These are phyloP conservation scores for Mollisia scopiformis DNA, from an alignment of 2,329 filamentous ascomycete species.

Conservation along the genomic window DNA sequence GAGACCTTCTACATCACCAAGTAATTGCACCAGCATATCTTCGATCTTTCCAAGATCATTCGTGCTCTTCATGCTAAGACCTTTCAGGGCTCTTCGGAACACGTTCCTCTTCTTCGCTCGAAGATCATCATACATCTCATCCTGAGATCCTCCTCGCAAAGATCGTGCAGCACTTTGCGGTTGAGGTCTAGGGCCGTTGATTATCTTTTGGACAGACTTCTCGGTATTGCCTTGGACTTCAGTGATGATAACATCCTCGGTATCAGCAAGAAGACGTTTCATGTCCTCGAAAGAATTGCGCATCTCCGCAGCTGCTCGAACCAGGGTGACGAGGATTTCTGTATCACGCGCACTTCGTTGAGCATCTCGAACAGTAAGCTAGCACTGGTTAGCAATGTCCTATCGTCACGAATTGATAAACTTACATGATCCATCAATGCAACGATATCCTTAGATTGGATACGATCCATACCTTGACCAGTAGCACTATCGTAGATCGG, in stretches of 20 bases:
- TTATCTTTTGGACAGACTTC: constrained; percentile 77
- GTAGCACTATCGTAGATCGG: constrained; percentile 90
- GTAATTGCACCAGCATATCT: constrained; percentile 87
- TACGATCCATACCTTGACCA: constrained; percentile 84
- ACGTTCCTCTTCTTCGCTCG: constrained; percentile 86
- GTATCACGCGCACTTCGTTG: constrained; percentile 96
- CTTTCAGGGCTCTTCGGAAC: constrained; percentile 92
- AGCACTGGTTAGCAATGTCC: constrained; percentile 19
- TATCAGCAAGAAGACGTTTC: constrained; percentile 87
- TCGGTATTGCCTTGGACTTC: constrained; percentile 88
- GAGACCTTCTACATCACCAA: constrained; percentile 87
- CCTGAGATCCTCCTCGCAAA: constrained; percentile 50
- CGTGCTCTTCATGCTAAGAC: constrained; percentile 82
- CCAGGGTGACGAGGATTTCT: constrained; percentile 91
- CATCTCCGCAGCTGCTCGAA: constrained; percentile 95
- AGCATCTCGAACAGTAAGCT: constrained; percentile 93
- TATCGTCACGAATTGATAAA: constrained; percentile 20
- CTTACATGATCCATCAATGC: constrained; percentile 93
- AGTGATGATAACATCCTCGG: constrained; percentile 86
- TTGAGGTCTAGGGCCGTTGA: constrained; percentile 85
- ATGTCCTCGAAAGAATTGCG: constrained; percentile 94
- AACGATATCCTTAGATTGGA: constrained; percentile 95
- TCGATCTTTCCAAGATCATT: constrained; percentile 89
- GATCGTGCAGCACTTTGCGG: constrained; percentile 59
- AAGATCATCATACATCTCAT: constrained; percentile 55